Conservation (phyloP, 371 early-diverging fungal species). For the Rhizopus arrhizus region DNA sequence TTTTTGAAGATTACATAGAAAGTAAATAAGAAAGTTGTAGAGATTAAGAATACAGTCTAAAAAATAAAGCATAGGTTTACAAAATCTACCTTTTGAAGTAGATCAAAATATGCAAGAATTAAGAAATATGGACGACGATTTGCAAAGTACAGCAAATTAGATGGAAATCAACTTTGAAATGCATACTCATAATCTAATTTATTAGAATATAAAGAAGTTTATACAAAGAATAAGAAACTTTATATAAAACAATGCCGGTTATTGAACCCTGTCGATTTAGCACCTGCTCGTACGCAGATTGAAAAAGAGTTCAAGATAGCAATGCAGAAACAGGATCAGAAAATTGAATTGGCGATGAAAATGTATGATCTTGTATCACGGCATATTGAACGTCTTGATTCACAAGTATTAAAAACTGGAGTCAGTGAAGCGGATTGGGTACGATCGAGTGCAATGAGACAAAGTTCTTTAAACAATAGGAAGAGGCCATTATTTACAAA, state of each 20-base stretch:
- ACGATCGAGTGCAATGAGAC: neutral
- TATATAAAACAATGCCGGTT: conserved; percentile 23
- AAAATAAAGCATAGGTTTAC: conserved; percentile 22
- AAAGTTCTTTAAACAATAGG: conserved; percentile 5
- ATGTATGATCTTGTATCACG: conserved; percentile 45
- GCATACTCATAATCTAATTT: no score
- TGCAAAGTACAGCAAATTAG: conserved; percentile 26
- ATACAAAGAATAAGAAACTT: conserved; percentile 26
- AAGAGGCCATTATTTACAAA: neutral
- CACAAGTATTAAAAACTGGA: conserved; percentile 33
- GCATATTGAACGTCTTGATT: conserved; percentile 38
- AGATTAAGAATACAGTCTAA: neutral
- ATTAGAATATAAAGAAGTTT: conserved; percentile 24
- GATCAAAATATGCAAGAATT: conserved; percentile 46
- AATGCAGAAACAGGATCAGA: conserved; percentile 42
- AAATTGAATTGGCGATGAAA: conserved; percentile 38
- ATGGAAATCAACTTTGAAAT: no score
- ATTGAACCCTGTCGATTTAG: conserved; percentile 6
- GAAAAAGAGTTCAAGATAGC: conserved; percentile 38
- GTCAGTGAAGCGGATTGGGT: conserved; percentile 30
- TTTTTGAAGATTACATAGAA: conserved; percentile 42
- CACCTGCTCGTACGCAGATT: conserved; percentile 18
- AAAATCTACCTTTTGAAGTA: conserved; percentile 41
- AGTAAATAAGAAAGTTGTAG: conserved; percentile 19
- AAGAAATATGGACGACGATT: conserved; percentile 41